Evolutionary conservation across 2,329 filamentous ascomycete species (phyloP), one percentile per base, ranked within the genome.

Genomic region (Gremmenia infestans): DNA sequence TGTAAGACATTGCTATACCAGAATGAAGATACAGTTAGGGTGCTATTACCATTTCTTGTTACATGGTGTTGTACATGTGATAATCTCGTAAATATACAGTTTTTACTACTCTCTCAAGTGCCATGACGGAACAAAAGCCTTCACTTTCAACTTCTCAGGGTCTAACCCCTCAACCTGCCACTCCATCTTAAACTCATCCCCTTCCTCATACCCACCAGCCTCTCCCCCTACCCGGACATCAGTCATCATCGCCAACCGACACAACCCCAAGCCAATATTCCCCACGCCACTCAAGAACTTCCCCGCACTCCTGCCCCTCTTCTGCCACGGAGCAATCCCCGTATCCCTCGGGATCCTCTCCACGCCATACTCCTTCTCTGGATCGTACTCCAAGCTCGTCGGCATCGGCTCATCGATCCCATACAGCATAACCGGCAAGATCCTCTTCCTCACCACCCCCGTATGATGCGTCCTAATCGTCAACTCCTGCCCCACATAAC

Each of bases 381-480:
- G 71, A 2, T 73, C 66, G 66, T 86, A 86, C 48, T 73, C 71
- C 36, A 86, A 72, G 5, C 61, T 61, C 43, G 70, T 64, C 11
- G 78, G 68, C 19, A 70, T 65, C 3, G 67, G 66, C 25, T 73
- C 71, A 37, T 74, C 73, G 5, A 70, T 71, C 6, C 74, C 75
- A 70, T 93, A 94, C 15, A 97, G 68, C 61, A 87, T 74, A 36
- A 93, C 85, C 0, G 94, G 94, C 52, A 99, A 72, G 50, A 97
- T 83, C 50, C 94, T 81, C 78, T 97, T 96, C 59, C 94, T 81
- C 42, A 99, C 90, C 15, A 99, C 90, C 22, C 94, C 94, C 12
- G 88, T 92, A 73, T 99, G 94, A 70, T 92, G 88, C 1, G 94
- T 99, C 43, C 94, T 87, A 62, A 97, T 96, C 1, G 94, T 97